These are phyloP conservation scores for Ormosia emarginata DNA, from an alignment of 306 rosid genomes.

Conservation along the genomic window DNA sequence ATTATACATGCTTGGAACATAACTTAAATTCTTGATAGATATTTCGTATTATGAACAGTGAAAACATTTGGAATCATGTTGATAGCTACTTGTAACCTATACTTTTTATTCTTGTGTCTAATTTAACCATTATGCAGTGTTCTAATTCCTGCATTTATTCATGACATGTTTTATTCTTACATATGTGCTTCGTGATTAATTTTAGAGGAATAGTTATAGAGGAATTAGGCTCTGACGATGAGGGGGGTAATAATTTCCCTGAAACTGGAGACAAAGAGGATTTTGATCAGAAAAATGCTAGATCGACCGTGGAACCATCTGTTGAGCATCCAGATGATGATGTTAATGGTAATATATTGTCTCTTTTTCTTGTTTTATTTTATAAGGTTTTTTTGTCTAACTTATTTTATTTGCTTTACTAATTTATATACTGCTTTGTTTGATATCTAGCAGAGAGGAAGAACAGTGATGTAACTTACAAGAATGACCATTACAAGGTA, in stretches of 20 bases:
- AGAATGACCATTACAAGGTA: slow-evolving; percentile 26
- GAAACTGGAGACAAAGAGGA: slow-evolving; percentile 20
- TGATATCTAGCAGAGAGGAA: slow-evolving; percentile 31
- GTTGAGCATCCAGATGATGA: slow-evolving; percentile 78
- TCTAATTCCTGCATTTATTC: background rate
- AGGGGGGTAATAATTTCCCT: slow-evolving; percentile 22
- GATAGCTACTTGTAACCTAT: background rate
- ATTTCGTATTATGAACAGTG: background rate
- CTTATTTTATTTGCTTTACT: background rate
- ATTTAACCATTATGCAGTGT: background rate
- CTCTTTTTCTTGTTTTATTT: background rate
- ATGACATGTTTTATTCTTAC: background rate
- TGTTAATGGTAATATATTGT: slow-evolving; percentile 41
- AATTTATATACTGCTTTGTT: background rate
- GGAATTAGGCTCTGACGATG: slow-evolving; percentile 69
- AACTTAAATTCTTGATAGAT: background rate
- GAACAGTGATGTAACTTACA: slow-evolving; percentile 21
- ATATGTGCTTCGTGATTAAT: background rate
- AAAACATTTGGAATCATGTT: background rate
- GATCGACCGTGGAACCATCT: slow-evolving; percentile 56
- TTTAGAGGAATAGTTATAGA: slow-evolving; percentile 54
- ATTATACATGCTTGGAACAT: background rate
- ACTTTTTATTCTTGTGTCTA: background rate
- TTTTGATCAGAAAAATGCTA: slow-evolving; percentile 3
- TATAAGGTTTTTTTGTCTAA: no score